Evolutionary conservation across 2,329 filamentous ascomycete species (phyloP), one percentile per base, ranked within the genome.

Genomic region (Pseudogymnoascus sp.): DNA sequence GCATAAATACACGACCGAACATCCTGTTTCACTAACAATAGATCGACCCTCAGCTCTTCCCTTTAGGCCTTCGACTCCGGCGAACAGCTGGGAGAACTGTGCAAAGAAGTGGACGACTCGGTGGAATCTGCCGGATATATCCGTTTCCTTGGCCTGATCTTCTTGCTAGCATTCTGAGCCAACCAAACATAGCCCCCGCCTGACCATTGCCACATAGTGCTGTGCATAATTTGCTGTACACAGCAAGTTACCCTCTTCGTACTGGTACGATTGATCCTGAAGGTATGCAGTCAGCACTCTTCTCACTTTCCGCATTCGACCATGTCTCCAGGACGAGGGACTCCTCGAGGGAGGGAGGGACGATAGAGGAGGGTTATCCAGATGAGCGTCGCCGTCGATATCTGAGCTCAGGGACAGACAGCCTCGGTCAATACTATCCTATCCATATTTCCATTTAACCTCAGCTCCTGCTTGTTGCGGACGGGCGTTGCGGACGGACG

Each of bases 221-320:
- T 56, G n/a, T 56, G 50, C 26, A 33, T 29, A n/a, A n/a, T n/a
- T n/a, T 56, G 26, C 50, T 56, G n/a, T 33, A 19, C 50, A 21
- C 29, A 19, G 50, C 33, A 33, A 21, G 50, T 56, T 33, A 56
- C 50, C 50, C 26, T 33, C n/a, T 56, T 56, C 3, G 50, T 33
- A 56, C 50, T 56, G 50, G 50, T 56, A 56, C 50, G 50, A 56
- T 56, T 56, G 50, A 56, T 33, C 26, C 50, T 56, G 16, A 56
- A 29, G 29, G 11, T 33, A 56, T 56, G 50, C 50, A 13, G 50
- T 56, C 47, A 56, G 47, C 47, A 56, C 47, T 56, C 47, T 56
- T 56, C 50, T 56, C 29, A 56, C 50, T 56, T 56, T 33, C 50
- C 50, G 16, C 50, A 56, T 33, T 33, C 13, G 50, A 56, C 50